These are phyloP conservation scores for Fusarium pilosicola DNA, from an alignment of 2,329 filamentous ascomycete species.

Conservation along the genomic window DNA sequence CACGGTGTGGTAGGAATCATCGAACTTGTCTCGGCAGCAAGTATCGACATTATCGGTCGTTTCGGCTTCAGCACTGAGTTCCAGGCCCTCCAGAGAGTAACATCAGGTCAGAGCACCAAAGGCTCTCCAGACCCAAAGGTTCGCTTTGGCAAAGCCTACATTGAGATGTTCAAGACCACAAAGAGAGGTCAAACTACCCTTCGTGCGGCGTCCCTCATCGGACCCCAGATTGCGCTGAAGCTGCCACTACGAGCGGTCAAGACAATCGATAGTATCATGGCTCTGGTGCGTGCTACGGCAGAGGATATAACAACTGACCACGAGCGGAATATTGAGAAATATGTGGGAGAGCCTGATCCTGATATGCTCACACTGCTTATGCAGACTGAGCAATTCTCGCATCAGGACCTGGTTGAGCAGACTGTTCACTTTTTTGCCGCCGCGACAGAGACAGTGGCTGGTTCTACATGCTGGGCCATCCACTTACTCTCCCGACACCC, in stretches of 20 bases:
- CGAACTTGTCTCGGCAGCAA: neutral
- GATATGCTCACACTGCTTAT: neutral
- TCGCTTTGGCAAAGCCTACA: neutral
- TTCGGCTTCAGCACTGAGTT: neutral
- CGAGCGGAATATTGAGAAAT: neutral
- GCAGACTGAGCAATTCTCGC: neutral
- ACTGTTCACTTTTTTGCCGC: neutral
- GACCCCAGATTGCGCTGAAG: neutral
- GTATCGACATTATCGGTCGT: neutral
- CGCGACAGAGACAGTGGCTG: neutral
- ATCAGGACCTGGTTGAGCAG: neutral
- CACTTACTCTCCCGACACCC: neutral
- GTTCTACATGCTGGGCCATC: neutral
- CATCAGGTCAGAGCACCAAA: fast-evolving
- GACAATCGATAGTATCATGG: neutral
- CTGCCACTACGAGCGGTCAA: neutral
- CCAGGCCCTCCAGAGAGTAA: neutral
- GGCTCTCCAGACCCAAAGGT: neutral
- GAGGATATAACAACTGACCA: neutral
- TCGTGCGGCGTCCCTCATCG: neutral
- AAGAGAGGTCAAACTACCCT: neutral
- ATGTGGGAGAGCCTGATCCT: fast-evolving
- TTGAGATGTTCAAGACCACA: neutral
- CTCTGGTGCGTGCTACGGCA: neutral
- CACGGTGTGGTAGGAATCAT: neutral